Conservation (phyloP, 495 filamentous ascomycete species). For the Ramalina intermedia region DNA sequence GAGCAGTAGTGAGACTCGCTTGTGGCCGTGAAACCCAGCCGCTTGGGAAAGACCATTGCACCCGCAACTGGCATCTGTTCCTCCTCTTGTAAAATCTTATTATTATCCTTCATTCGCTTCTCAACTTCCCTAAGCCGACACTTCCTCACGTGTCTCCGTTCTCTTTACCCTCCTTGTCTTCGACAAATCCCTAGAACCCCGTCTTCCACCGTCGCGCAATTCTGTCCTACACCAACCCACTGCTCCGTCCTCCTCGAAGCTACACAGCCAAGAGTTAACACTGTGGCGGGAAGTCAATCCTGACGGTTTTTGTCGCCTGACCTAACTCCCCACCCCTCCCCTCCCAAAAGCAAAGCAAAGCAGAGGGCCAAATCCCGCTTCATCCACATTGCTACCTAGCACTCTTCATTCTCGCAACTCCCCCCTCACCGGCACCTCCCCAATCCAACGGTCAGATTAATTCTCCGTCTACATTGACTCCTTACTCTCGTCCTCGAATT, state of each 20-base stretch:
- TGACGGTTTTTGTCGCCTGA: not conserved
- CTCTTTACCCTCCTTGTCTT: not conserved
- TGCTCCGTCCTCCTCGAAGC: too few species aligned
- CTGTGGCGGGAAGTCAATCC: constrained; percentile 3
- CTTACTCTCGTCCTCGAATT: not conserved
- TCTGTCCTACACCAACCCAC: not conserved
- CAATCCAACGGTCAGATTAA: not conserved
- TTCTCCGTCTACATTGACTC: not conserved
- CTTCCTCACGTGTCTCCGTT: too few species aligned
- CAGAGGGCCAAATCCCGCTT: not conserved
- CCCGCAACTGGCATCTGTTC: not conserved
- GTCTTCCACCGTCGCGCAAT: not conserved
- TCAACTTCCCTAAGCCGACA: too few species aligned
- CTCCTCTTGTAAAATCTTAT: too few species aligned
- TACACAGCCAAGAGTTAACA: not conserved
- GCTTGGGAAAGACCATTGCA: constrained; percentile 2
- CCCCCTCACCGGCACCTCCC: not conserved
- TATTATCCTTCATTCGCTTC: too few species aligned
- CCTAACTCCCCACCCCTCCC: not conserved
- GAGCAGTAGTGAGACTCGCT: too few species aligned
- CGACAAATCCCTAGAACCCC: not conserved
- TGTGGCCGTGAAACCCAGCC: not conserved
- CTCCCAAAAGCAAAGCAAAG: not conserved
- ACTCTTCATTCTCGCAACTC: not conserved
- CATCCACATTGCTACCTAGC: not conserved